phyloP scores from a whole-genome alignment of 164 flowering plant species.

The Pachysandra terminalis region DNA sequence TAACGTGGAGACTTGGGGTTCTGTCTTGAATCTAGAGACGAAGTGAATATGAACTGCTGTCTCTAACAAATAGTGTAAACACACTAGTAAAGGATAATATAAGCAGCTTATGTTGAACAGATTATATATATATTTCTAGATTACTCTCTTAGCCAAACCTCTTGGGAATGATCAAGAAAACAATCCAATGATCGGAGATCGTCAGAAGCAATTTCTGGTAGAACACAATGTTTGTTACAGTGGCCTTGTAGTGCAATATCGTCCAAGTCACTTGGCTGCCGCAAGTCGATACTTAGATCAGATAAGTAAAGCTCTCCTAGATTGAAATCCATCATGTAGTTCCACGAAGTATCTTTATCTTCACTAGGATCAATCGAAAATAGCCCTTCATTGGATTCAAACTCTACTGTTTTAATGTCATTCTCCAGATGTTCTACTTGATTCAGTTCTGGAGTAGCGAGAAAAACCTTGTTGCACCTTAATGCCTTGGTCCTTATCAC shows the following conservation, averaged over 20 bases:
- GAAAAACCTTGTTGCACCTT: conserved; percentile 24
- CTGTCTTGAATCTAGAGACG: no score
- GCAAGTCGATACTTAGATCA: conserved; percentile 19
- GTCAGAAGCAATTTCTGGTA: background rate
- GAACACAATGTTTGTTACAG: conserved; percentile 1
- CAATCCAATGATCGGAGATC: conserved; percentile 18
- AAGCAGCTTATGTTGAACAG: no score
- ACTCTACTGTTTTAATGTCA: background rate
- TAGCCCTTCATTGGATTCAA: background rate
- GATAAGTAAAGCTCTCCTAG: conserved; percentile 15
- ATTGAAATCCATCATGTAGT: conserved; percentile 19
- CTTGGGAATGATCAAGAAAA: conserved; percentile 18
- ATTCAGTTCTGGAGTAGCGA: conserved; percentile 6
- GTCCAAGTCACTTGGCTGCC: background rate
- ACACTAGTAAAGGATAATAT: no score
- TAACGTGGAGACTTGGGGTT: no score
- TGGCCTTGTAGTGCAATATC: background rate
- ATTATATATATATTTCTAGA: no score
- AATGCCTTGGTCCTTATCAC: conserved; percentile 28
- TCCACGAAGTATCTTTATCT: background rate
- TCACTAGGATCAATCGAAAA: background rate
- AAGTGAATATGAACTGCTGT: no score
- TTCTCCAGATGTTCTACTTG: background rate
- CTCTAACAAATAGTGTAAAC: no score
- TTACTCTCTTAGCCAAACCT: conserved; percentile 13